phyloP scores from a whole-genome alignment of 805 yeast species.

The Saccharomycopsis malanga region DNA sequence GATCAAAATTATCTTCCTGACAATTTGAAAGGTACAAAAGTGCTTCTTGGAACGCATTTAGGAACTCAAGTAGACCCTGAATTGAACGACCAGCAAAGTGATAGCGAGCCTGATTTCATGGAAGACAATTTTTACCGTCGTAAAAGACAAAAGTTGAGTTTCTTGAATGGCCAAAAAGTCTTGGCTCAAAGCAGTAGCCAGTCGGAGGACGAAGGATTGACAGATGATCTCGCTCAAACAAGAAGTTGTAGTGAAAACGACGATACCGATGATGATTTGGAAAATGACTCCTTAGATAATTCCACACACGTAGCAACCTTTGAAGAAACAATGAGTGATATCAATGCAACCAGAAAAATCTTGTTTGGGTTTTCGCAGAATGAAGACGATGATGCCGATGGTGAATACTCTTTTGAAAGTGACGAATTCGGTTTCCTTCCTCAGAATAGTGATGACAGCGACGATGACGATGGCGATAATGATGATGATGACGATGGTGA shows the following conservation, averaged over 20 bases:
- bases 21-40: background rate
- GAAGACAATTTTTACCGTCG: conserved; percentile 11
- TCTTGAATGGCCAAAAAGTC: background rate
- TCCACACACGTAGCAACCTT: no score
- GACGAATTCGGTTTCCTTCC: no score
- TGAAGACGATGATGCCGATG: background rate
- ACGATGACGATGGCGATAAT: background rate
- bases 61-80: conserved; percentile 10
- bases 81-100: conserved; percentile 4
- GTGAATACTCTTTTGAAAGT: no score
- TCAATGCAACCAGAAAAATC: no score
- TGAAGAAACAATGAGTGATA: no score
- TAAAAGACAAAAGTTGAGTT: background rate
- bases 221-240: background rate
- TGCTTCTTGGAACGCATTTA: conserved; percentile 11
- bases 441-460: background rate
- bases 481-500: background rate
- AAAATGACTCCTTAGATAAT: background rate
- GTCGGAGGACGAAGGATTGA: background rate
- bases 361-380: background rate
- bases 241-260: background rate
- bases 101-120: conserved; percentile 18
- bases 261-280: background rate
- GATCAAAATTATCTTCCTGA: conserved; percentile 12
- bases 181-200: background rate